Evolutionary conservation across 441 rosid genomes (phyloP).

Genomic region (Corymbia calophylla): DNA sequence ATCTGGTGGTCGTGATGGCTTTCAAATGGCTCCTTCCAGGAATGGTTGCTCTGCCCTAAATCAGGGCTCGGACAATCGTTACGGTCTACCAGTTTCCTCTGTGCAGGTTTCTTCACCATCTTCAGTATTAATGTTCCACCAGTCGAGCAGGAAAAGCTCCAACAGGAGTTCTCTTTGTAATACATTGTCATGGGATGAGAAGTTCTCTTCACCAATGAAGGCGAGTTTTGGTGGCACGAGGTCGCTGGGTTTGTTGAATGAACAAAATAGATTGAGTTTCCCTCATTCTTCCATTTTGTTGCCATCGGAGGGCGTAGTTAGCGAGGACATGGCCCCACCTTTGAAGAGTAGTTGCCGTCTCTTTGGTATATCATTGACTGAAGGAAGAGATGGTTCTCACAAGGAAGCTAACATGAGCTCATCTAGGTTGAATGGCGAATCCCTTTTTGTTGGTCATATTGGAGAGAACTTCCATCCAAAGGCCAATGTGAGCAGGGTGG

Average conservation of each 20-base stretch:
- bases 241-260: slow-evolving; percentile 11
- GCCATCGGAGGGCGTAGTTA: background rate
- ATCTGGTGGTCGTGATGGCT: slow-evolving; percentile 32
- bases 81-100: slow-evolving; percentile 20
- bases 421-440: slow-evolving; percentile 18
- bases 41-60: slow-evolving; percentile 44
- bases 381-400: slow-evolving; percentile 34
- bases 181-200: slow-evolving; percentile 12
- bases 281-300: slow-evolving; percentile 15
- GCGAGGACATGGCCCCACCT: slow-evolving; percentile 33
- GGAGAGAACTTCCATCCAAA: slow-evolving; percentile 42
- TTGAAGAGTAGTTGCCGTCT: slow-evolving; percentile 82
- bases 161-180: background rate
- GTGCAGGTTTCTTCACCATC: slow-evolving; percentile 66
- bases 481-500: slow-evolving; percentile 24
- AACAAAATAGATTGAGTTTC: slow-evolving; percentile 10
- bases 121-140: slow-evolving; percentile 61
- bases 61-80: slow-evolving; percentile 28
- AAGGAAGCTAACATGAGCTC: slow-evolving; percentile 20
- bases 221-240: slow-evolving; percentile 4
- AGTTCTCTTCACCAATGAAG: slow-evolving; percentile 3
- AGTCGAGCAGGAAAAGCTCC: slow-evolving; percentile 13
- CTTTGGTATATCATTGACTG: slow-evolving; percentile 81
- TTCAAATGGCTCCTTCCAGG: slow-evolving; percentile 32
- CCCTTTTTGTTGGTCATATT: slow-evolving; percentile 31